A percentile compares a stretch with the other conserved stretches of the same genome.
These are phyloP conservation scores for Dipsacomyces acuminosporus DNA, from an alignment of 371 early-diverging fungal genomes.

Conservation along the genomic window DNA sequence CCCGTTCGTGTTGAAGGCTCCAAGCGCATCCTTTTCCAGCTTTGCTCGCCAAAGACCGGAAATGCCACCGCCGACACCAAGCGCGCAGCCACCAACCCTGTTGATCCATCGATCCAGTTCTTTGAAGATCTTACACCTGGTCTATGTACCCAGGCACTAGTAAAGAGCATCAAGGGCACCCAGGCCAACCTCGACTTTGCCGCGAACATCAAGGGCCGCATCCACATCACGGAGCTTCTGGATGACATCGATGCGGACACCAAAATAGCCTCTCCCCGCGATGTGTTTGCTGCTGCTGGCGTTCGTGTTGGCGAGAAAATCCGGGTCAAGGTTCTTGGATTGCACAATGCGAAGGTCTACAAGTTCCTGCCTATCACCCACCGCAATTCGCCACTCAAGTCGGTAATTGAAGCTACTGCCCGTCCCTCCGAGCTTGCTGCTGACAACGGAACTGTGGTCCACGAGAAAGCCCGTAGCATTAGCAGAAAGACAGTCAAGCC, in stretches of 20 bases:
- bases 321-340: slow-evolving; percentile 62
- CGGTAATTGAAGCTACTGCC: slow-evolving; percentile 53
- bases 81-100: slow-evolving; percentile 42
- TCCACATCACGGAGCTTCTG: slow-evolving; percentile 61
- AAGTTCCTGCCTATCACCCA: slow-evolving; percentile 62
- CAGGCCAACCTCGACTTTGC: slow-evolving; percentile 63
- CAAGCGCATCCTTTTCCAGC: slow-evolving; percentile 50
- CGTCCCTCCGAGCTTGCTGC: slow-evolving; percentile 45
- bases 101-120: slow-evolving; percentile 49
- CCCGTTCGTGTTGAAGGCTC: slow-evolving; percentile 36
- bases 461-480: slow-evolving; percentile 16
- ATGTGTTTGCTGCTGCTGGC: slow-evolving; percentile 32
- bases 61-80: slow-evolving; percentile 17
- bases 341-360: slow-evolving; percentile 54
- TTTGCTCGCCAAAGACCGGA: slow-evolving; percentile 20
- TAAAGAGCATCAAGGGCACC: slow-evolving; percentile 53
- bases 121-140: slow-evolving; percentile 61
- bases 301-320: slow-evolving; percentile 44
- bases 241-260: slow-evolving; percentile 46
- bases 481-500: slow-evolving; percentile 49
- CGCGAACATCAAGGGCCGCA: slow-evolving; percentile 59
- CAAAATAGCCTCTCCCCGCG: slow-evolving; percentile 47
- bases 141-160: slow-evolving; percentile 50
- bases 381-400: slow-evolving; percentile 43
- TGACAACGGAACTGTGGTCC: slow-evolving; percentile 3